These are phyloP conservation scores for Agaricus sinodeliciosus DNA, from an alignment of 768 basidiomycete species.

Conservation along the genomic window DNA sequence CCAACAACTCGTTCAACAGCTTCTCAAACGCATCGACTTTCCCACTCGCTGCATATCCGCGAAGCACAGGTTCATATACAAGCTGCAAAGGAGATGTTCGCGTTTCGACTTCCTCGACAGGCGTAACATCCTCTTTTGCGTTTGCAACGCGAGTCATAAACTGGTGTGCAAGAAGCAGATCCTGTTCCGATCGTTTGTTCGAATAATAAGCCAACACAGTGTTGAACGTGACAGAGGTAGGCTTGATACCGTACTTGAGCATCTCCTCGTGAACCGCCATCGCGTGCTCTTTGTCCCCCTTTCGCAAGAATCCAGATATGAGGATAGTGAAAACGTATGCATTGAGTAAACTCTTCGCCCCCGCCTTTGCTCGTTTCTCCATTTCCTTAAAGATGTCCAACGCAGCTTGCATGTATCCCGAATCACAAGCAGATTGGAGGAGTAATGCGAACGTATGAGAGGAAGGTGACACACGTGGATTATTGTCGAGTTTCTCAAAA, in stretches of 20 bases:
- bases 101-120: conserved; percentile 25
- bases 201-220: conserved; percentile 61
- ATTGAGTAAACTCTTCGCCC: conserved; percentile 37
- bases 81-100: conserved; percentile 24
- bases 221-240: conserved; percentile 61
- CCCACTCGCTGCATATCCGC: conserved; percentile 36
- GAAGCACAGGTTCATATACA: conserved; percentile 57
- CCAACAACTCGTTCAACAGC: conserved; percentile 44
- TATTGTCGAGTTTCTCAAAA: conserved; percentile 47
- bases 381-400: conserved; percentile 63
- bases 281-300: conserved; percentile 46
- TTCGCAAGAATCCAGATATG: conserved; percentile 64
- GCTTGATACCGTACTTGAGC: conserved; percentile 53
- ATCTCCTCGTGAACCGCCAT: conserved; percentile 69
- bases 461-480: conserved; percentile 49
- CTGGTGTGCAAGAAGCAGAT: conserved; percentile 54
- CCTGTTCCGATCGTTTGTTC: conserved; percentile 37
- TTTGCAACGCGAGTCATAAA: conserved; percentile 47
- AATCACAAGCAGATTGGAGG: conserved; percentile 77
- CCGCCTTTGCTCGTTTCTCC: conserved; percentile 36
- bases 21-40: conserved; percentile 49
- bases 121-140: conserved; percentile 22
- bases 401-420: conserved; percentile 57
- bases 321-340: conserved; percentile 66
- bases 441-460: conserved; percentile 62